These are phyloP conservation scores for Globisporangium mamillatum DNA, from an alignment of 352 stramenopile genomes.

Conservation along the genomic window DNA sequence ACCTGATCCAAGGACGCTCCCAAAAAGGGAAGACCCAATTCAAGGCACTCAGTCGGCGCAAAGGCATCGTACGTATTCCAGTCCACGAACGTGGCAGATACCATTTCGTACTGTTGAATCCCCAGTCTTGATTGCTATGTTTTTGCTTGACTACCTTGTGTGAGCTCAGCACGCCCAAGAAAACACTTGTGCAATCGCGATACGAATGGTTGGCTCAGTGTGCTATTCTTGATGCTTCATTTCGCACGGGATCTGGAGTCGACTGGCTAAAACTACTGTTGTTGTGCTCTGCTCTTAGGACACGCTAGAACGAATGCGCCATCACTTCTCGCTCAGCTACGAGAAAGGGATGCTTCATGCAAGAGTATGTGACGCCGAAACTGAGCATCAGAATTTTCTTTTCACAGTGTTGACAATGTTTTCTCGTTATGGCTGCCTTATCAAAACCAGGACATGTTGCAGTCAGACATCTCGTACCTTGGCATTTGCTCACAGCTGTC, in stretches of 20 bases:
- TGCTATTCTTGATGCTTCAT: background rate
- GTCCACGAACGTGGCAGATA: background rate
- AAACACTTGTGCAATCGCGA: constrained; percentile 24
- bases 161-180: constrained; percentile 35
- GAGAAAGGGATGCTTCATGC: constrained; percentile 22
- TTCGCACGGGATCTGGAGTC: background rate
- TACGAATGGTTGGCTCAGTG: constrained; percentile 24
- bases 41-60: constrained; percentile 19
- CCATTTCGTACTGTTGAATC: background rate
- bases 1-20: constrained; percentile 25
- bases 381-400: background rate
- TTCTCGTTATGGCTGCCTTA: background rate
- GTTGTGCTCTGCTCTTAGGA: background rate
- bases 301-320: constrained; percentile 14
- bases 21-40: background rate
- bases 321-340: constrained; percentile 29
- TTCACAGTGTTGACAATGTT: background rate
- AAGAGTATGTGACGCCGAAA: background rate
- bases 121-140: background rate
- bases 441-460: constrained; percentile 26
- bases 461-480: constrained; percentile 37
- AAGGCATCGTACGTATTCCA: constrained; percentile 30
- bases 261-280: background rate
- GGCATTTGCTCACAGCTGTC: constrained; percentile 41
- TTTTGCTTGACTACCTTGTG: background rate